Base-by-base conservation (phyloP, 176 grass and related monocot species). In the Phyllostachys edulis region DNA sequence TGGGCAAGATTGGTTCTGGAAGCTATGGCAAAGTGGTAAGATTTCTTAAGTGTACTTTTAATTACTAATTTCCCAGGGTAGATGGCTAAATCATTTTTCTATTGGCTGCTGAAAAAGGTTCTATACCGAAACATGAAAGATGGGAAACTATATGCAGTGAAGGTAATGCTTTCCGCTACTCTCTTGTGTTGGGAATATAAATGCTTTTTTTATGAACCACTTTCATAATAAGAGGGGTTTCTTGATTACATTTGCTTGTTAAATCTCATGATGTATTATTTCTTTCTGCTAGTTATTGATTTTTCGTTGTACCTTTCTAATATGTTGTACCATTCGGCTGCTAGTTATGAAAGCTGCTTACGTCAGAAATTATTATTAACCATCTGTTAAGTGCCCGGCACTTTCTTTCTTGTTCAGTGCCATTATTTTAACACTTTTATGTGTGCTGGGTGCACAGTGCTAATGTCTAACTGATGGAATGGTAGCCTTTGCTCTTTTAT, bases 1-100 rank as follows among this genome's bases (percentile, higher is more conserved):
- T 73, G 49, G 60, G 66, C 54, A 89, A 82, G 61, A 89, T 92
- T 76, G 90, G 90, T 36, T 76, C 90, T 57, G 90, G 87, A 71
- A 92, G 90, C 59, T 92, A 92, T n/a, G 83, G 87, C 45, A 92
- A 92, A 92, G 90, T 87, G 90, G 90, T 92, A 92, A 89, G 74
- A 50, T 54, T 37, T 16, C 46, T 37, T 37, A 36, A 5, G 20
- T 75, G 45, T 80, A 16, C 82, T 71, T 27, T 14, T 41, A 10
- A 91, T 52, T 71, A 81, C 54, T 23, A 62, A 45, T 18, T 76
- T 70, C 24, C 24, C 17, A n/a, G 3, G 29, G 32, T 86, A 73
- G 26, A 76, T 73, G 2, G n/a, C 69, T 86, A 14, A 77, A 45
- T 81, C 13, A 12, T 29, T 9, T 9, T 67, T 71, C 4, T 68